phyloP scores from a whole-genome alignment of 805 yeast species.

The Candida bentonensis region DNA sequence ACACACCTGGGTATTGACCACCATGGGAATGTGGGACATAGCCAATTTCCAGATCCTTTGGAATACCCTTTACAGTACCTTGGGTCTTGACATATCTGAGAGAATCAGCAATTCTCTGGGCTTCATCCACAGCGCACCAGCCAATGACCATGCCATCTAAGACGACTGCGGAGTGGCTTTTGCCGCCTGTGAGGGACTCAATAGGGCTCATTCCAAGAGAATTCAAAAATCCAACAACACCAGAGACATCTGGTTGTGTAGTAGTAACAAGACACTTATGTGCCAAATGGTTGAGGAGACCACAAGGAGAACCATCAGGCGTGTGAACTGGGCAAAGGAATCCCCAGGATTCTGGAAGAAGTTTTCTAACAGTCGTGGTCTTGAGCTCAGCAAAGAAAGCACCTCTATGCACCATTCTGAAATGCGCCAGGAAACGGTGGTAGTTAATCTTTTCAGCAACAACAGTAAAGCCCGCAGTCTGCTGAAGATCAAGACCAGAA shows the following conservation, averaged over 20 bases:
- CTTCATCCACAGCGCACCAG: conserved; percentile 86
- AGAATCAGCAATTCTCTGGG: conserved; percentile 74
- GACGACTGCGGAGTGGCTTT: conserved; percentile 77
- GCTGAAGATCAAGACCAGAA: conserved; percentile 94
- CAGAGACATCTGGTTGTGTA: conserved; percentile 41
- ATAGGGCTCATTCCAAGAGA: conserved; percentile 73
- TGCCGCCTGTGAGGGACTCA: conserved; percentile 75
- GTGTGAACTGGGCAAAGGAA: conserved; percentile 98
- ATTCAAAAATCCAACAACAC: conserved; percentile 50
- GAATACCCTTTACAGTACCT: conserved; percentile 45
- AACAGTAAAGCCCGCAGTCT: conserved; percentile 94
- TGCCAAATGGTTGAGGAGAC: conserved; percentile 88
- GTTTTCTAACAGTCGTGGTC: conserved; percentile 92
- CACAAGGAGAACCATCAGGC: conserved; percentile 99
- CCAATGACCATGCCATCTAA: conserved; percentile 87
- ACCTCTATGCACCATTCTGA: conserved; percentile 99
- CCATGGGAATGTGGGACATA: conserved; percentile 90
- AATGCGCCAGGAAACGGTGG: conserved; percentile 94
- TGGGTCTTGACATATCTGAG: conserved; percentile 79
- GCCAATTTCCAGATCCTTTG: conserved; percentile 81
- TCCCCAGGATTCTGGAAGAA: conserved; percentile 98
- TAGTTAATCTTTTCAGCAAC: conserved; percentile 97
- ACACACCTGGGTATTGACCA: conserved; percentile 96
- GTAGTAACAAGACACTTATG: conserved; percentile 89
- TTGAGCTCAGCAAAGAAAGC: conserved; percentile 96